These are phyloP conservation scores for Solanum appendiculatum DNA, from an alignment of 257 asterid species.

Conservation along the genomic window DNA sequence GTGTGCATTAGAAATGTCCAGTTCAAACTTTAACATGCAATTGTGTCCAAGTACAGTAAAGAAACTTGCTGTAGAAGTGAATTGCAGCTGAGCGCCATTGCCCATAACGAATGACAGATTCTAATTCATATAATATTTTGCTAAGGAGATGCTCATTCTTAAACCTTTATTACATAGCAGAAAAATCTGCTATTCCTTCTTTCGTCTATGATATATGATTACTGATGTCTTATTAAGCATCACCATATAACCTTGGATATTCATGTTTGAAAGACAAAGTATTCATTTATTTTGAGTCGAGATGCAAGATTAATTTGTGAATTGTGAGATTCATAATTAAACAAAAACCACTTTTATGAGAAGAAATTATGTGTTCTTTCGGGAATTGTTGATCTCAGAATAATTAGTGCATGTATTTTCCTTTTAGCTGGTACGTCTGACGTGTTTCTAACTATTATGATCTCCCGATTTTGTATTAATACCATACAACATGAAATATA, in stretches of 20 bases:
- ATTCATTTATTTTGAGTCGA: neutral
- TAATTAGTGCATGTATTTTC: neutral
- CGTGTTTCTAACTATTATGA: neutral
- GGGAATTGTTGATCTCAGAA: neutral
- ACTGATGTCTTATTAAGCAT: neutral
- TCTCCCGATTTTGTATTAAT: neutral
- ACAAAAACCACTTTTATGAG: neutral
- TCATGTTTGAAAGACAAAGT: neutral
- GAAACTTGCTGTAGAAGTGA: constrained; percentile 52
- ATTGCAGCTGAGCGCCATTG: constrained; percentile 19
- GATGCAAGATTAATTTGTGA: neutral
- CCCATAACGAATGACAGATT: neutral
- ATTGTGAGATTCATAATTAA: neutral
- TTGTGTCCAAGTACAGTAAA: constrained; percentile 32
- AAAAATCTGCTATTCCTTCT: neutral
- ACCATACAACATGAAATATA: neutral
- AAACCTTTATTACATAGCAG: neutral
- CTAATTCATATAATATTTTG: neutral
- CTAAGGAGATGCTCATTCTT: neutral
- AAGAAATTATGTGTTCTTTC: neutral
- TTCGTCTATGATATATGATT: neutral
- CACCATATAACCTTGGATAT: neutral
- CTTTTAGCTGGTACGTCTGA: neutral
- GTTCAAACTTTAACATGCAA: constrained; percentile 24
- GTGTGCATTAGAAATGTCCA: constrained; percentile 28